Conservation (phyloP, 257 asterid species). For the Plantago major region DNA sequence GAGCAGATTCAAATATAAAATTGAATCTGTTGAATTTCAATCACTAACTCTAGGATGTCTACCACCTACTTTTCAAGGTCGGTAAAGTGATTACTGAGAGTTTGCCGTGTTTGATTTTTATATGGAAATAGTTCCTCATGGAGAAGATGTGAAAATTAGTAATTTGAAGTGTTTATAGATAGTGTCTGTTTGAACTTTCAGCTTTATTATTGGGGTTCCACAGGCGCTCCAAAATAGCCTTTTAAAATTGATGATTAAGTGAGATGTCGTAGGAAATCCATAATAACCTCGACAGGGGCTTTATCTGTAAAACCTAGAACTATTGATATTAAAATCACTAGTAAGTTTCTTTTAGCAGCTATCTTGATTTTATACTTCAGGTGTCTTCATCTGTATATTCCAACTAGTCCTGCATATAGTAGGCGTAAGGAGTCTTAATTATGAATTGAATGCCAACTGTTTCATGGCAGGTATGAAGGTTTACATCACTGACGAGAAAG, state of each 20-base stretch:
- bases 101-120: conserved; percentile 9
- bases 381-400: neutral
- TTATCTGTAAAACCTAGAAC: too few relatives aligned
- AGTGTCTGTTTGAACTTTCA: neutral
- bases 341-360: too few relatives aligned
- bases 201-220: neutral
- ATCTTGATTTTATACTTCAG: too few relatives aligned
- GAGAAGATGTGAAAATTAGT: neutral
- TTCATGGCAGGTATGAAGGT: conserved; percentile 55
- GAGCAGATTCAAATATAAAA: conserved; percentile 66
- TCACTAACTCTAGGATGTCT: conserved; percentile 50
- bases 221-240: too few relatives aligned
- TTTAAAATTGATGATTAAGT: too few relatives aligned
- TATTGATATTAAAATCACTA: too few relatives aligned
- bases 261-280: too few relatives aligned
- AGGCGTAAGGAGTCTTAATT: neutral
- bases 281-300: too few relatives aligned
- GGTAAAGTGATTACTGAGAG: conserved; percentile 18
- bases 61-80: conserved; percentile 64
- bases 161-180: neutral
- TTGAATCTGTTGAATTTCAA: conserved; percentile 59
- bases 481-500: conserved; percentile 61
- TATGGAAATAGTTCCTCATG: neutral
- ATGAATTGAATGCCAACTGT: neutral
- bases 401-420: neutral